phyloP scores from a whole-genome alignment of 495 filamentous ascomycete genomes.

The Hypoxylon trugodes region DNA sequence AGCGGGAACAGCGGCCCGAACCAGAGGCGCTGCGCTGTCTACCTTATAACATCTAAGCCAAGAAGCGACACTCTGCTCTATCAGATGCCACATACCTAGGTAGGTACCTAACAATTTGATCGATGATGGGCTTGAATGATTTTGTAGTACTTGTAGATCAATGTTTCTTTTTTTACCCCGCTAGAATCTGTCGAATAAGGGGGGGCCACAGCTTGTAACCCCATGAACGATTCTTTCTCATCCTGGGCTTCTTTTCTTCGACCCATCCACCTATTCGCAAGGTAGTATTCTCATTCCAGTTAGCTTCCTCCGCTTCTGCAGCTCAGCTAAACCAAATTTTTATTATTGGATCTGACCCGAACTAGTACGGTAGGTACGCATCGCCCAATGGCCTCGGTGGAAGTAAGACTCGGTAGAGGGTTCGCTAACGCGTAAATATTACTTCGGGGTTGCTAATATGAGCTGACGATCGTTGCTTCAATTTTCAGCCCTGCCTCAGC shows the following conservation, averaged over 20 bases:
- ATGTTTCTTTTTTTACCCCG: conserved; percentile 8
- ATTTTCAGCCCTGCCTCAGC: conserved; percentile 37
- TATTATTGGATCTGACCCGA: conserved; percentile 32
- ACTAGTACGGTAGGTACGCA: not conserved
- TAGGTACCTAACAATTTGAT: not conserved
- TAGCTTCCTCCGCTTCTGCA: conserved; percentile 32
- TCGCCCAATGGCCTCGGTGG: conserved; percentile 19
- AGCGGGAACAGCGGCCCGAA: conserved; percentile 19
- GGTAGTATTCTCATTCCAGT: conserved; percentile 8
- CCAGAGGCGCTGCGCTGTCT: no score
- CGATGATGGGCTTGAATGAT: not conserved
- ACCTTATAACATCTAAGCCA: no score
- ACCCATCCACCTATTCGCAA: no score
- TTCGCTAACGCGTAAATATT: conserved; percentile 6
- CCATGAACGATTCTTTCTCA: conserved; percentile 1
- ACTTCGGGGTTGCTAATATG: conserved; percentile 21
- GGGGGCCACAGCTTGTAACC: no score
- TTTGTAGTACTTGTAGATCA: no score
- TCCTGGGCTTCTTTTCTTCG: not conserved
- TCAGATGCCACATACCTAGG: no score
- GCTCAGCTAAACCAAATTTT: conserved; percentile 25
- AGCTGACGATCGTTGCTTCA: conserved; percentile 37
- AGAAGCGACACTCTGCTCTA: no score
- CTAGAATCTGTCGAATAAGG: conserved; percentile 2
- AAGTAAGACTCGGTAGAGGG: conserved; percentile 22